A percentile compares a stretch with the other conserved stretches of the same genome.
These are phyloP conservation scores for Heliosperma pusillum DNA, from an alignment of 148 eudicot genomes.

Conservation along the genomic window DNA sequence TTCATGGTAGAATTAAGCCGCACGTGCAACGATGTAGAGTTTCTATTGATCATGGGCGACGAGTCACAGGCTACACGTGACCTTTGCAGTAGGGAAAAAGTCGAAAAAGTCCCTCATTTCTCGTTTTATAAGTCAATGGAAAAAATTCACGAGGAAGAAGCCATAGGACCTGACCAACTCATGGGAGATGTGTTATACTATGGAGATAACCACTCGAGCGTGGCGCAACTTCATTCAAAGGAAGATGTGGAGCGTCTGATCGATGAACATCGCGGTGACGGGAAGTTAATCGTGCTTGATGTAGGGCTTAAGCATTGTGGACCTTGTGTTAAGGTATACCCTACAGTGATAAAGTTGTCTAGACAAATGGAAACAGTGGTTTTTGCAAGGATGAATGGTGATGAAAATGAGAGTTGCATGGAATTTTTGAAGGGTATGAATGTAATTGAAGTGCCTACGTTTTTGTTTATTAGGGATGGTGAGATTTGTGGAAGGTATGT, in stretches of 20 bases:
- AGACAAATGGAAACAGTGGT: slow-evolving; percentile 77
- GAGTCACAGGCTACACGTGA: slow-evolving; percentile 54
- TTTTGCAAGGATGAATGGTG: slow-evolving; percentile 94
- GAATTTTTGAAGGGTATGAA: slow-evolving; percentile 78
- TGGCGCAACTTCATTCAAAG: slow-evolving; percentile 69
- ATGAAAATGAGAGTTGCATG: slow-evolving; percentile 94
- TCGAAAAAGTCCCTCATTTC: slow-evolving; percentile 74
- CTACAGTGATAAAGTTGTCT: slow-evolving; percentile 87
- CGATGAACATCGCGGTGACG: slow-evolving; percentile 43
- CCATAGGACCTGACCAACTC: slow-evolving; percentile 63
- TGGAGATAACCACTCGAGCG: slow-evolving; percentile 74
- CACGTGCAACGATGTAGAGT: slow-evolving; percentile 74
- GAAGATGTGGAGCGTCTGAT: slow-evolving; percentile 70
- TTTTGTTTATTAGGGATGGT: slow-evolving; percentile 86
- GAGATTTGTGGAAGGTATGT: slow-evolving; percentile 84
- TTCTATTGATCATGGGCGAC: slow-evolving; percentile 78
- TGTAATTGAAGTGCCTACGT: slow-evolving; percentile 86
- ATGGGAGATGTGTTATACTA: slow-evolving; percentile 84
- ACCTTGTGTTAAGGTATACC: slow-evolving; percentile 95
- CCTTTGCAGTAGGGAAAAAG: slow-evolving; percentile 58
- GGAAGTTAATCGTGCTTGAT: slow-evolving; percentile 68
- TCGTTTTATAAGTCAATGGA: slow-evolving; percentile 81
- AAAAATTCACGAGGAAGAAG: slow-evolving; percentile 87
- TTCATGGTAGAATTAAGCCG: slow-evolving; percentile 83
- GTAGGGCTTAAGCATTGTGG: slow-evolving; percentile 95